phyloP scores from a whole-genome alignment of 441 rosid species.

The Pelargonium australe region DNA sequence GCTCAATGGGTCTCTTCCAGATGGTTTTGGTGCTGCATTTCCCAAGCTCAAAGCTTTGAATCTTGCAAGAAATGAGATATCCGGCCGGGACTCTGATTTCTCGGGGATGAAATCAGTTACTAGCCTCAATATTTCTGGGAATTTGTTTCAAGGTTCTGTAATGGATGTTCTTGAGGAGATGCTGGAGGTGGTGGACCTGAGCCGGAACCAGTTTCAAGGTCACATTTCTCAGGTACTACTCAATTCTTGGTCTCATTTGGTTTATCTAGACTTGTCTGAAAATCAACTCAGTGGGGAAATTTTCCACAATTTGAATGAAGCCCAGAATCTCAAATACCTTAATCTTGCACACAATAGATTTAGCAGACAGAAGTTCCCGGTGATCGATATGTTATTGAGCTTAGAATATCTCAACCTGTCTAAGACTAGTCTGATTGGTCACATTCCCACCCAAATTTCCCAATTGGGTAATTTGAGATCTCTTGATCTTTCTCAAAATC shows the following conservation, averaged over 20 bases:
- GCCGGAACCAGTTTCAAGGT: constrained; percentile 74
- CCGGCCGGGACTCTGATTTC: constrained; percentile 50
- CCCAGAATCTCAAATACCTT: constrained; percentile 55
- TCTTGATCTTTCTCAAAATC: constrained; percentile 73
- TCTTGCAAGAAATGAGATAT: constrained; percentile 57
- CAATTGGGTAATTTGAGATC: constrained; percentile 41
- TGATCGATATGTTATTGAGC: constrained; percentile 34
- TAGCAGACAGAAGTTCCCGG: constrained; percentile 48
- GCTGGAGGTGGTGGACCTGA: constrained; percentile 56
- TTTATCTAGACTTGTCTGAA: constrained; percentile 76
- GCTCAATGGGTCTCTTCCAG: constrained; percentile 63
- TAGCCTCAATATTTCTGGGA: constrained; percentile 61
- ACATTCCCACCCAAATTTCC: constrained; percentile 50
- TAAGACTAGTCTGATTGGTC: constrained; percentile 51
- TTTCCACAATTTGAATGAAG: constrained; percentile 36
- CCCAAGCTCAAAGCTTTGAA: constrained; percentile 58
- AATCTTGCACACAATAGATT: constrained; percentile 76
- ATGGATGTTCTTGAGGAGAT: constrained; percentile 38
- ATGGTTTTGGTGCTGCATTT: constrained; percentile 62
- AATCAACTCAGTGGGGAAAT: constrained; percentile 75
- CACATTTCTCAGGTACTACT: constrained; percentile 74
- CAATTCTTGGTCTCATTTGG: constrained; percentile 52
- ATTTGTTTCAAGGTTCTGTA: constrained; percentile 59
- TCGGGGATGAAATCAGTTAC: constrained; percentile 45
- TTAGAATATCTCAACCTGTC: constrained; percentile 79